Percentiles rank a stretch among this genome's conserved stretches.
Evolutionary conservation across 257 asterid species (phyloP).

Genomic region (Fraxinus excelsior): DNA sequence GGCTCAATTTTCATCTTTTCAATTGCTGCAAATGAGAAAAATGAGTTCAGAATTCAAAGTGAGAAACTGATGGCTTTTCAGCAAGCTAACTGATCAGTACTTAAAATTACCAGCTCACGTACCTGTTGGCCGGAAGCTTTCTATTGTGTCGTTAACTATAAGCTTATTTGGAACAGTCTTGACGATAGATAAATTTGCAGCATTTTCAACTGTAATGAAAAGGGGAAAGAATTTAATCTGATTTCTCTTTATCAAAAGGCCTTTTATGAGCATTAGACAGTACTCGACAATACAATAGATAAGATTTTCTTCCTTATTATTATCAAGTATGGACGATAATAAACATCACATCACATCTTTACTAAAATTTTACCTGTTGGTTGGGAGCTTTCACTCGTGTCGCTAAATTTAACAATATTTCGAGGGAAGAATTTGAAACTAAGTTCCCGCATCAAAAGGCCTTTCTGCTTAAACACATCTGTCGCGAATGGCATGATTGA

Average conservation of each 20-base stretch:
- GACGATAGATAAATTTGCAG: constrained; percentile 18
- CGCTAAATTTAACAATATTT: not conserved
- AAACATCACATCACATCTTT: not conserved
- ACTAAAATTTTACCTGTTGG: constrained; percentile 21
- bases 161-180: constrained; percentile 22
- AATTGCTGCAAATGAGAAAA: constrained; percentile 17
- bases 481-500: not conserved
- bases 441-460: too few relatives aligned
- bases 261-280: not conserved
- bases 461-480: too few relatives aligned
- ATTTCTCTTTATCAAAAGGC: not conserved
- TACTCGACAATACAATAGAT: not conserved
- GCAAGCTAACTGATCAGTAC: not conserved
- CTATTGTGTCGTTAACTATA: constrained; percentile 14
- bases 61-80: not conserved
- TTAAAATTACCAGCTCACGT: not conserved
- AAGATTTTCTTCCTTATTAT: not conserved
- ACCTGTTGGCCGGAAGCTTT: not conserved
- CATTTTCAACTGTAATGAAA: constrained; percentile 22
- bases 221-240: not conserved
- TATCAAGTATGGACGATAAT: too few relatives aligned
- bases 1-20: constrained; percentile 21
- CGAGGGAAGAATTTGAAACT: not conserved
- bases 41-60: not conserved
- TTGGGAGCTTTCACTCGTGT: not conserved